phyloP scores from a whole-genome alignment of 2,329 filamentous ascomycete species.

The Trichoderma pleuroti region DNA sequence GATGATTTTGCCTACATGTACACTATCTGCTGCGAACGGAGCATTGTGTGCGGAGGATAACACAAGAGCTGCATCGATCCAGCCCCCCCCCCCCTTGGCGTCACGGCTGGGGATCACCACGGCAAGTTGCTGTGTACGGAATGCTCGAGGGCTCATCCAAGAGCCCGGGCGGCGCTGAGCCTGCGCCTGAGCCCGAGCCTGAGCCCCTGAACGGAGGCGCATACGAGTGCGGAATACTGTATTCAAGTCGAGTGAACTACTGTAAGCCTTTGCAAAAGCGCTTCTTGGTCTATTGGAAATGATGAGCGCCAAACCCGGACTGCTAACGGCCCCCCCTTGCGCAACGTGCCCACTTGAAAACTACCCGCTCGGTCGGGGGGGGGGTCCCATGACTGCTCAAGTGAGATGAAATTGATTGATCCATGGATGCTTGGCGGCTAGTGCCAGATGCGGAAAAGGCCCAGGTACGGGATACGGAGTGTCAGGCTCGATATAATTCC shows the following conservation, averaged over 20 bases:
- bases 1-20: slow-evolving; percentile 6
- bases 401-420: neutral
- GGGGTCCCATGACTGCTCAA: slow-evolving; percentile 8
- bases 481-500: slow-evolving; percentile 7
- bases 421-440: neutral
- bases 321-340: neutral
- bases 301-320: neutral
- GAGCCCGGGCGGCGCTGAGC: neutral
- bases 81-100: slow-evolving; percentile 4
- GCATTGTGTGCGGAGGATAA: slow-evolving; percentile 7
- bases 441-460: slow-evolving; percentile 1
- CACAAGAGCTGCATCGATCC: neutral
- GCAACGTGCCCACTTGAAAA: neutral
- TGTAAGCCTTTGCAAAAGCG: neutral
- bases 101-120: neutral
- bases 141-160: neutral
- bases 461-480: slow-evolving; percentile 9
- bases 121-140: neutral
- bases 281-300: neutral
- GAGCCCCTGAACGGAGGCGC: too few relatives aligned
- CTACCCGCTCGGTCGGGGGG: slow-evolving; percentile 3
- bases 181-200: neutral
- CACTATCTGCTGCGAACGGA: slow-evolving; percentile 3
- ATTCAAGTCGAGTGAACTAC: too few relatives aligned
- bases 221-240: too few relatives aligned